Evolutionary conservation across 768 basidiomycete genomes (phyloP), one percentile per base, ranked within the genome.

Genomic region (Termitomyces sp.): DNA sequence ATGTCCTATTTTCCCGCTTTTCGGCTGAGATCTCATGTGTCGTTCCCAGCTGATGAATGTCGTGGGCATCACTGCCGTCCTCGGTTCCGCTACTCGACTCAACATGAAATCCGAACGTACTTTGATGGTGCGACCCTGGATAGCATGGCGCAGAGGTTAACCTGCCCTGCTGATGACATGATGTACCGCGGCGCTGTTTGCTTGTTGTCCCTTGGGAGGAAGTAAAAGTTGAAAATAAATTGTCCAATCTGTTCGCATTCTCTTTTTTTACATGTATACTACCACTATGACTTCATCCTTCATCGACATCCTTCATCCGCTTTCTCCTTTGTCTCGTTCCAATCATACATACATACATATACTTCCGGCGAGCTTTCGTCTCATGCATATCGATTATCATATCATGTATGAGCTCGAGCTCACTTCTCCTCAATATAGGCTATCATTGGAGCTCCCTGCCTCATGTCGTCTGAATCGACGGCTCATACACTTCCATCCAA

Each of bases 21-120:
- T 31, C 17, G 11, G 25, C 20, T 43, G 7, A 12, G n/a, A 14
- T 5, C n/a, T 52, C 7, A 37, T 37, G 5, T 37, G 20, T 20
- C 20, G 9, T 36, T n/a, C 31, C 1, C 36, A 14, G 31, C 31
- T 5, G n/a, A 51, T 4, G 48, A 57, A 9, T 57, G 57, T 17
- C 52, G 36, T 43, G 32, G n/a, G 20, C 46, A 34, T 5, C 29
- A 20, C 4, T 54, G 52, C 34, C 52, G 34, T 14, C 61, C 45
- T 29, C 57, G 52, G 29, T 62, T 52, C 48, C 57, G 57, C 31
- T 62, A 52, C 53, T 62, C 61, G 31, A 62, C 57, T 2, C 38
- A 34, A 2, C 57, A 20, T n/a, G 61, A 62, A 29, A 46, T 59
- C 5, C 45, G 20, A 0, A 54, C 61, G 0, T 62, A 62, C 46